Evolutionary conservation across 2,329 filamentous ascomycete species (phyloP), one percentile per base, ranked within the genome.

Genomic region (Ophiostoma triangulosporum): DNA sequence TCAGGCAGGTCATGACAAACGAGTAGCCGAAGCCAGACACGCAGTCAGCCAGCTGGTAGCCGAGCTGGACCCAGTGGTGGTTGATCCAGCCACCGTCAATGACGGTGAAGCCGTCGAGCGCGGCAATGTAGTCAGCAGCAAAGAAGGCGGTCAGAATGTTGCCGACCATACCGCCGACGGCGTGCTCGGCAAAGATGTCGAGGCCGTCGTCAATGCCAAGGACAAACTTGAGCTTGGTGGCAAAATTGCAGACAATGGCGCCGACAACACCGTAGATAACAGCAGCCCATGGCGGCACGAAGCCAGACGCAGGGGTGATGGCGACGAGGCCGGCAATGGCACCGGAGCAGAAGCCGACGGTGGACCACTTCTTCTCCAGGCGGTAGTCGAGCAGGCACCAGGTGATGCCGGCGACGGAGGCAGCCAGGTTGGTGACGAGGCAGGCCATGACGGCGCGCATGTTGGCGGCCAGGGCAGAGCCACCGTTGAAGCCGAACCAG

Each of bases 401-500:
- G 33, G 86, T 93, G 50, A 95, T 82, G 48, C 88, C 88, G 54
- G 88, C 89, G 8, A 89, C 80, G 56, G 84, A 88, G 33, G 88
- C 89, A 24, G 88, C 83, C 29, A 95, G 71, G 66, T 95, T 93
- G 52, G 89, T 95, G 43, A 91, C 86, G 1, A 91, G 75, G 11
- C 85, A 86, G 45, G 89, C 89, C 83, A 95, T 88, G 61, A 95
- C 77, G 45, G 87, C 87, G 49, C 89, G 83, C 64, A 95, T 68
- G 67, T 93, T 94, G 51, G 88, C 88, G 49, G 82, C 75, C 53
- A 93, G 73, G 14, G 88, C 88, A 15, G 84, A 89, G 59, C 88
- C 88, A 50, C 86, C 88, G 62, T 95, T 95, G 80, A 95, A 95
- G 48, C 89, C 89, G 63, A 95, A 94, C 89, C 88, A 95, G 52